Evolutionary conservation across 2,329 filamentous ascomycete genomes (phyloP).

Genomic region (Ceratocystis eucalypticola): DNA sequence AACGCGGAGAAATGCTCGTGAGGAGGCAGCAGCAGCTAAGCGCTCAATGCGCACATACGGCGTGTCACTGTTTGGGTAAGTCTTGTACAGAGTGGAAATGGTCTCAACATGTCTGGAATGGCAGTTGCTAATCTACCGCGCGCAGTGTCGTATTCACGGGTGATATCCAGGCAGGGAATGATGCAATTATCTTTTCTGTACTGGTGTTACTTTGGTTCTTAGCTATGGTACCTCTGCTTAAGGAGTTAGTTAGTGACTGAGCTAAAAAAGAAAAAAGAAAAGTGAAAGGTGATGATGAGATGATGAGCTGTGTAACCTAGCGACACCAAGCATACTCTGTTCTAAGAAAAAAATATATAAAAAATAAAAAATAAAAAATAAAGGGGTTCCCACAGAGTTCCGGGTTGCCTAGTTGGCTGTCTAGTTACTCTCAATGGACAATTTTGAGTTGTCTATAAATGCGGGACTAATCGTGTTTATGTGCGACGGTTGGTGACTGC

Average conservation of each 20-base stretch:
- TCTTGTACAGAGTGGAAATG: background rate
- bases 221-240: background rate
- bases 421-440: no score
- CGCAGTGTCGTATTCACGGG: background rate
- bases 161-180: background rate
- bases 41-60: constrained; percentile 3
- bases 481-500: no score
- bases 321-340: no score
- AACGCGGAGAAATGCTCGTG: background rate
- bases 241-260: background rate
- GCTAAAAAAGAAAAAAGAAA: background rate
- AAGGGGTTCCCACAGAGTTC: no score
- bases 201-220: background rate
- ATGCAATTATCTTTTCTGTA: background rate
- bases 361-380: no score
- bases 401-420: no score
- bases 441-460: no score
- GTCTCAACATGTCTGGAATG: background rate
- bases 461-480: no score
- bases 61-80: constrained; percentile 3
- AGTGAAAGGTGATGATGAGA: background rate
- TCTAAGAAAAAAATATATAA: no score
- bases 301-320: no score
- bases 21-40: background rate
- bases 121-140: background rate